Base-by-base conservation (phyloP, 2,329 filamentous ascomycete genomes). In the Epichloe brachyelytri region DNA sequence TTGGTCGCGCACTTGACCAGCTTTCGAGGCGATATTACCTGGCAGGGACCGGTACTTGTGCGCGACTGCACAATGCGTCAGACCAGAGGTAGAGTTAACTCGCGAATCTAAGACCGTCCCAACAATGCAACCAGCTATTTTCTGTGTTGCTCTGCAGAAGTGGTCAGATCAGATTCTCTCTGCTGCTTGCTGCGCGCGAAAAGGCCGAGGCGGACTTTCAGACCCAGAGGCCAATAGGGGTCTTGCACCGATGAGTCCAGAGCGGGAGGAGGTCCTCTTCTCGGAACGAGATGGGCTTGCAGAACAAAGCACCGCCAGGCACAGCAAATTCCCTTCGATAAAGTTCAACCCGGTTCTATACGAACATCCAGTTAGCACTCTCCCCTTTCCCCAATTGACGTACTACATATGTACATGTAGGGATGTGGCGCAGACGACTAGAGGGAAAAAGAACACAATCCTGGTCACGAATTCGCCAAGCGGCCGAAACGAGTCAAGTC, bases 321-420 rank as follows among this genome's bases (percentile, higher is more conserved):
- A 48, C 48, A 45, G 43, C 20, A 48, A 17, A 30, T 11, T 17
- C 33, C 38, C 11, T 39, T 36, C 34, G 48, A 45, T 36, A 53
- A 33, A 48, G 49, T 51, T 48, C 36, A 19, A 19, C 43, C 36
- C 36, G 22, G 36, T 26, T 44, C 52, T 53, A 41, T 34, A 20
- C 30, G 39, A 49, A 46, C 30, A 15, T 41, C 45, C 37, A 37
- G 45, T 53, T 46, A 53, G 52, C 52, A 53, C 20, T 48, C 40
- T 36, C 15, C 10, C 22, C 30, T 19, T 41, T 14, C 34, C 38
- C 34, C 34, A 14, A 12, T 22, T 43, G 34, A 48, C 34, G 41
- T 45, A 48, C 41, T 40, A 7, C 22, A 26, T 26, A 26, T 26
- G 22, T 44, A 26, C 20, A 20, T 22, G 20, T 39, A 46, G 44